Evolutionary conservation across 1,284 basidiomycete genomes (phyloP), one percentile per base, ranked within the genome.

Genomic region (Pseudozyma pruni): DNA sequence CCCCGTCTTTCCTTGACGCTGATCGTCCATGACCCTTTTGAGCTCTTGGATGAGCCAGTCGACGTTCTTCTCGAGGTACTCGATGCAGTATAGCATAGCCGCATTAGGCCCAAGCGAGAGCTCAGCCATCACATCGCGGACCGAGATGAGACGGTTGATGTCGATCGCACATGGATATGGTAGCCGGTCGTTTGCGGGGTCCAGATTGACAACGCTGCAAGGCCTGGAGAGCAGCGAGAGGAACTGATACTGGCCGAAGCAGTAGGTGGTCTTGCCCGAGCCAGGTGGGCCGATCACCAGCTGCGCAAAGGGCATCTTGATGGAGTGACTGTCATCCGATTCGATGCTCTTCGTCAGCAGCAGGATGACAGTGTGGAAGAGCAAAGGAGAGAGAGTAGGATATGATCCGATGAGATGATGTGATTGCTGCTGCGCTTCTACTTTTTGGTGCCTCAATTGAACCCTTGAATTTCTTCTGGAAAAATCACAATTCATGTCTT

Each of bases 21-120:
- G 60, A 52, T 80, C 74, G 6, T 59, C 41, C 44, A 78, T 62
- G 19, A 77, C 60, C 35, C 41, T 47, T 54, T 86, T 86, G 74
- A 98, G 83, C 42, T 89, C 62, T 84, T 38, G 84, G 83, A 56
- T 89, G 22, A 99, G 87, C 96, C 96, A 99, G 83, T 98, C 94
- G 74, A 91, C 88, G 83, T 98, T 98, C 22, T 88, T 89, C 79
- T 98, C 94, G 20, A 99, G 87, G 82, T 98, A 98, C 82, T 98
- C 96, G 87, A 98, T 91, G 82, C 93, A 95, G 81, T 94, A 98
- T 16, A 98, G 85, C 90, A 98, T 94, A 3, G 89, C 95, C 6
- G 96, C 96, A 74, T 99, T 99, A 0, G 96, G 96, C 0, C 96
- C 96, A 0, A 99, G 87, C 0, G 88, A 88, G 69, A 91, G 89